Conservation (phyloP, 2,329 filamentous ascomycete genomes). For the Ophiocordyceps robertsii region DNA sequence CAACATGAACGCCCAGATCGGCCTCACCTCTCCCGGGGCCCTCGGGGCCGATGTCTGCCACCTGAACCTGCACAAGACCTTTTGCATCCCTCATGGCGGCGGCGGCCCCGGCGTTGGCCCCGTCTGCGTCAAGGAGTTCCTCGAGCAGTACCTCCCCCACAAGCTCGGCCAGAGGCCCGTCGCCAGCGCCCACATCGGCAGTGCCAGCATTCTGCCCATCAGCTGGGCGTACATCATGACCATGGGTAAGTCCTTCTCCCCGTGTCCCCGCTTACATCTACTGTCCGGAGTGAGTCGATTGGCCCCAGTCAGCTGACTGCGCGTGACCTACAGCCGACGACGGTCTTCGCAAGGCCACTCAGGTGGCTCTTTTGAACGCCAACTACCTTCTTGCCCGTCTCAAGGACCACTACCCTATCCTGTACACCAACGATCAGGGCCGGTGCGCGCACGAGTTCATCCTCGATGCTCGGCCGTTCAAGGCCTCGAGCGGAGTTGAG, state of each 20-base stretch:
- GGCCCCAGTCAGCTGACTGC: background rate
- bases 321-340: conserved; percentile 18
- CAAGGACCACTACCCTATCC: conserved; percentile 71
- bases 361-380: conserved; percentile 86
- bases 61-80: conserved; percentile 95
- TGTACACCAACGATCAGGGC: conserved; percentile 83
- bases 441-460: conserved; percentile 98
- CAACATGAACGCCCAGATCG: conserved; percentile 98
- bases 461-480: conserved; percentile 75
- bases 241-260: conserved; percentile 50
- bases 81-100: conserved; percentile 94
- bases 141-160: conserved; percentile 51
- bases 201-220: conserved; percentile 84
- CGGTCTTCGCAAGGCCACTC: conserved; percentile 78
- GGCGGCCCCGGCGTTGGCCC: conserved; percentile 89
- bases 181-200: conserved; percentile 73
- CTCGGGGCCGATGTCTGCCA: conserved; percentile 96
- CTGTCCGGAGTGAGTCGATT: no score
- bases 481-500: conserved; percentile 70
- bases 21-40: conserved; percentile 84
- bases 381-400: conserved; percentile 92
- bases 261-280: background rate
- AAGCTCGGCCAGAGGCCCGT: conserved; percentile 40
- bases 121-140: conserved; percentile 78
- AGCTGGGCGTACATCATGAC: conserved; percentile 91